Evolutionary conservation across 2,329 filamentous ascomycete species (phyloP).

Genomic region (Dendryphion nanum): DNA sequence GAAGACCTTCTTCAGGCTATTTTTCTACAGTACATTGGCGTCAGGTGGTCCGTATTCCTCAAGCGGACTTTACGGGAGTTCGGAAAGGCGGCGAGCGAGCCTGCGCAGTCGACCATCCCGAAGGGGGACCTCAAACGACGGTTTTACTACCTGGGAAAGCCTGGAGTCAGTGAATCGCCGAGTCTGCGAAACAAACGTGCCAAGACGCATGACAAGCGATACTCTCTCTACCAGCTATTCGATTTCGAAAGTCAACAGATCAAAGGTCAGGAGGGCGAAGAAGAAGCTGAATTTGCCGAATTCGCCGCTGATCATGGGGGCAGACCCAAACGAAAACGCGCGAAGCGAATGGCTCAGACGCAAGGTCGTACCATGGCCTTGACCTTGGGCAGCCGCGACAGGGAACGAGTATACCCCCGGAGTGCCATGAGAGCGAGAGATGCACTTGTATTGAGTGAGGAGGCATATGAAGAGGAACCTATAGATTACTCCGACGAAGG

Average conservation of each 20-base stretch:
- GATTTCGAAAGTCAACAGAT: slow-evolving; percentile 20
- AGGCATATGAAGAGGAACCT: background rate
- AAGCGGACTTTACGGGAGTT: slow-evolving; percentile 17
- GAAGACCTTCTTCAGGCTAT: slow-evolving; percentile 33
- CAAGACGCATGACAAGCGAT: slow-evolving; percentile 15
- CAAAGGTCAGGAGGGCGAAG: slow-evolving; percentile 28
- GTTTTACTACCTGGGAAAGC: slow-evolving; percentile 22
- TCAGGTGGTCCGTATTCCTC: slow-evolving; percentile 33
- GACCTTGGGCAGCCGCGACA: background rate
- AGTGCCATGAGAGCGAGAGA: background rate
- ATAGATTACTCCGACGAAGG: background rate
- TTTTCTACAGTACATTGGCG: slow-evolving; percentile 32
- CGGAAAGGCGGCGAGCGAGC: slow-evolving; percentile 4
- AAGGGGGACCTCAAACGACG: slow-evolving; percentile 22
- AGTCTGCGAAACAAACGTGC: slow-evolving; percentile 21
- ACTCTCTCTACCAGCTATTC: slow-evolving; percentile 27
- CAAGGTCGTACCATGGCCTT: background rate
- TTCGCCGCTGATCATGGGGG: slow-evolving; percentile 1
- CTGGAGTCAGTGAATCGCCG: background rate
- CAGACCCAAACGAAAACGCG: slow-evolving; percentile 1
- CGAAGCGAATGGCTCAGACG: background rate
- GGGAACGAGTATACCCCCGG: background rate
- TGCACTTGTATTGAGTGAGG: no score
- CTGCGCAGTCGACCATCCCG: slow-evolving; percentile 21
- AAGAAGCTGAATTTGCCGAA: slow-evolving; percentile 25